Conservation (phyloP, 495 filamentous ascomycete genomes). For the Neurospora tetrasperma region DNA sequence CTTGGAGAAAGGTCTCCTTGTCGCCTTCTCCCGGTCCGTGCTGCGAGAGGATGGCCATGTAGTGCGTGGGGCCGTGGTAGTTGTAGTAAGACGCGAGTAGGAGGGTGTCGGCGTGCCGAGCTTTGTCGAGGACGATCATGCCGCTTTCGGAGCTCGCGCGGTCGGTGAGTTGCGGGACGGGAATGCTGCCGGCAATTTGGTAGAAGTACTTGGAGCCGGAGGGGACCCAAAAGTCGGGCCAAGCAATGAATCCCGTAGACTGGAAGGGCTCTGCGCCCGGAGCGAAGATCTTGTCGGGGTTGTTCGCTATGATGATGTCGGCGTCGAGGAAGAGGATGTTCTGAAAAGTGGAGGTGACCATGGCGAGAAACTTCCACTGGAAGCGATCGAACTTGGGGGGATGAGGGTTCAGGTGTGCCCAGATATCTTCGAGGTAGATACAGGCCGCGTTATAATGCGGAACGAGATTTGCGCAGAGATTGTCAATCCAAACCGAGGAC, state of each 20-base stretch:
- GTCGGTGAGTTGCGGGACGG: constrained; percentile 28
- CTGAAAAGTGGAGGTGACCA: constrained; percentile 51
- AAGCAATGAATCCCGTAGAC: constrained; percentile 45
- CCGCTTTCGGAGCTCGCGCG: constrained; percentile 43
- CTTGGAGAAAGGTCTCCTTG: constrained; percentile 54
- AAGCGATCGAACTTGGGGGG: constrained; percentile 25
- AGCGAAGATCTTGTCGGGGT: constrained; percentile 41
- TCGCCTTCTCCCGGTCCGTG: constrained; percentile 50
- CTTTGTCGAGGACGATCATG: constrained; percentile 46
- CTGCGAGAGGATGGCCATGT: constrained; percentile 48
- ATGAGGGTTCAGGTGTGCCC: background rate
- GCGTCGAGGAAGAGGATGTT: constrained; percentile 54
- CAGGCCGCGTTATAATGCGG: constrained; percentile 43
- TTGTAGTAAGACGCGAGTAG: constrained; percentile 56
- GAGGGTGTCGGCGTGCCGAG: constrained; percentile 39
- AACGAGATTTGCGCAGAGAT: constrained; percentile 43
- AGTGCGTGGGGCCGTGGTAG: constrained; percentile 47
- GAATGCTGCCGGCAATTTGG: constrained; percentile 35
- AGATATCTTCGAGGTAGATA: constrained; percentile 19
- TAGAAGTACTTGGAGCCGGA: constrained; percentile 45
- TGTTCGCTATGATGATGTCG: constrained; percentile 44
- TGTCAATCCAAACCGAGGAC: constrained; percentile 36
- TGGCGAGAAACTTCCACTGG: constrained; percentile 52
- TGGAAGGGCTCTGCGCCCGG: constrained; percentile 36
- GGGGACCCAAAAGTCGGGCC: constrained; percentile 53